Conservation (phyloP, 2,329 filamentous ascomycete species). For the Cladosporium sp. region DNA sequence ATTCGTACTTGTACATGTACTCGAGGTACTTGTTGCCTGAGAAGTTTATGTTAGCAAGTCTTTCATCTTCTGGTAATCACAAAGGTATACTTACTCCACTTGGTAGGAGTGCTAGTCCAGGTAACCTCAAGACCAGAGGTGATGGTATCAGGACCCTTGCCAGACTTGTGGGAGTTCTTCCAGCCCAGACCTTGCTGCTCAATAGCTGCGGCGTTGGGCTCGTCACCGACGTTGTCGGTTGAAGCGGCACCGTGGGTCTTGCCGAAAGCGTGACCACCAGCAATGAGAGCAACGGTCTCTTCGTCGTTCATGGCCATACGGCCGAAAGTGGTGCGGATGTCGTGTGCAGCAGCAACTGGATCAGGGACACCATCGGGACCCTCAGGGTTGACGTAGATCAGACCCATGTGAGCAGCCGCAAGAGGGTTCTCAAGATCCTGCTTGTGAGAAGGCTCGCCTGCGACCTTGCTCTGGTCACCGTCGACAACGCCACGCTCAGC, state of each 20-base stretch:
- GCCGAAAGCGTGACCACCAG: conserved; percentile 75
- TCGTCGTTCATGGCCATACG: conserved; percentile 84
- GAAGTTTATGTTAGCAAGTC: neutral
- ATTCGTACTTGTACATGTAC: conserved; percentile 76
- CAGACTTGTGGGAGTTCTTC: conserved; percentile 63
- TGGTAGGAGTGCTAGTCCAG: conserved; percentile 73
- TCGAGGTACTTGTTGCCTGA: conserved; percentile 65
- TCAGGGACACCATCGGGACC: conserved; percentile 73
- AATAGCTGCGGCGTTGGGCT: conserved; percentile 65
- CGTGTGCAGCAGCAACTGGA: conserved; percentile 65
- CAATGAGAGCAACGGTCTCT: conserved; percentile 77
- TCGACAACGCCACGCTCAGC: conserved; percentile 45
- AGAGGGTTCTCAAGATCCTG: conserved; percentile 69
- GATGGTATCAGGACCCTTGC: conserved; percentile 71
- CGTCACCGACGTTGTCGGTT: conserved; percentile 63
- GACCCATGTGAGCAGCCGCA: conserved; percentile 69
- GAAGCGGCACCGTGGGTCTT: conserved; percentile 76
- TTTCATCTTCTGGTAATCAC: neutral
- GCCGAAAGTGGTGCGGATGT: conserved; percentile 72
- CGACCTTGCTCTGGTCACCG: conserved; percentile 44
- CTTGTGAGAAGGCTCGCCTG: conserved; percentile 48
- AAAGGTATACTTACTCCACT: conserved; percentile 57
- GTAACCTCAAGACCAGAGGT: conserved; percentile 76
- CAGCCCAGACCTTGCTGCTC: conserved; percentile 72
- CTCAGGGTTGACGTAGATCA: conserved; percentile 82